These are phyloP conservation scores for Warburgia ugandensis DNA, from an alignment of 164 flowering plant genomes.

Conservation along the genomic window DNA sequence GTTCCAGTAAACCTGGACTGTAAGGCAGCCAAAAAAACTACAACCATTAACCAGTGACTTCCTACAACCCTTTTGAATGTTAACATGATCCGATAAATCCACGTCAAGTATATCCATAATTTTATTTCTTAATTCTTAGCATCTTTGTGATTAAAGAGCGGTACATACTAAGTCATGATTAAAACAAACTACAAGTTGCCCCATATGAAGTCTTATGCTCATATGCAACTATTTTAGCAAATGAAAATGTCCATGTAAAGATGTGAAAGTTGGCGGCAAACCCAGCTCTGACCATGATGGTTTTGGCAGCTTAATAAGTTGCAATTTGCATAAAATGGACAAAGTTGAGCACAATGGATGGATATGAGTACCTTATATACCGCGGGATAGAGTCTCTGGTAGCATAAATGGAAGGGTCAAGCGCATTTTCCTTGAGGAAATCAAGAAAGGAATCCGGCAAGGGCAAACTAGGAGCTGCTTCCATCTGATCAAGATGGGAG, in stretches of 20 bases:
- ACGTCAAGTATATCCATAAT: too few species aligned
- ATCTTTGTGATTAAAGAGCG: neutral
- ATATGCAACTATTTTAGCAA: neutral
- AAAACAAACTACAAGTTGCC: neutral
- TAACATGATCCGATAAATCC: too few species aligned
- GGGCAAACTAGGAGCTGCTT: too few species aligned
- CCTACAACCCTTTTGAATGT: too few species aligned
- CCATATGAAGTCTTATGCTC: neutral
- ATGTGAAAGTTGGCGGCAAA: too few species aligned
- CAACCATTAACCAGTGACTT: neutral
- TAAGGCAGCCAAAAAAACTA: neutral
- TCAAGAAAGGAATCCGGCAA: slow-evolving; percentile 56
- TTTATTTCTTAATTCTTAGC: too few species aligned
- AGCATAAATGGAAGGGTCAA: slow-evolving; percentile 67
- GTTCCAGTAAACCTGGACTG: neutral
- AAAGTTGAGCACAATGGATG: too few species aligned
- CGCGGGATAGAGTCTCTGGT: slow-evolving; percentile 53
- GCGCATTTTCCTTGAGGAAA: slow-evolving; percentile 54
- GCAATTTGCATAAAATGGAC: too few species aligned
- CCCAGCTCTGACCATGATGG: neutral
- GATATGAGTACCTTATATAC: slow-evolving; percentile 45
- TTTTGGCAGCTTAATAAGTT: neutral
- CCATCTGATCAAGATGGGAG: too few species aligned
- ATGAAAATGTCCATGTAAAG: neutral
- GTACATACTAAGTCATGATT: too few species aligned